A percentile compares a stretch with the other conserved stretches of the same genome.
Evolutionary conservation across 345 rosid genomes (phyloP).

Genomic region (Syzygium jambos): DNA sequence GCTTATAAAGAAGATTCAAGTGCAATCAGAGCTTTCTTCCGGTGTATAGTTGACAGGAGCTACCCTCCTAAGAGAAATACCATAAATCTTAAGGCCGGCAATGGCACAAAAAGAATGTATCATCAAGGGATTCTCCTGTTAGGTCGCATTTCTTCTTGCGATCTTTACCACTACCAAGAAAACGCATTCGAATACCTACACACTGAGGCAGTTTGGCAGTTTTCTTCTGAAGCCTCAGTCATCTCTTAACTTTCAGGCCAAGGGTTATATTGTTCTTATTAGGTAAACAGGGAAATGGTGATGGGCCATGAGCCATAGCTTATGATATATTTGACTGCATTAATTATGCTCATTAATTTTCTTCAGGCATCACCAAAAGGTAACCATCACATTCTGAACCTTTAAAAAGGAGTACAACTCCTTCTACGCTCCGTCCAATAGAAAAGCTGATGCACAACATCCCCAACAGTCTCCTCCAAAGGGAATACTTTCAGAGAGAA

Average conservation of each 20-base stretch:
- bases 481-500: conserved; percentile 2
- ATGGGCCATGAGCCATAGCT: not conserved
- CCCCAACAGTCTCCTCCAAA: not conserved
- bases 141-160: not conserved
- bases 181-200: not conserved
- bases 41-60: not conserved
- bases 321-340: not conserved
- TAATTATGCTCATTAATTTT: not conserved
- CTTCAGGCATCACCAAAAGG: not conserved
- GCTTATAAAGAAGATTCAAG: not conserved
- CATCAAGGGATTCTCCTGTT: not conserved
- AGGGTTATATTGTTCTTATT: not conserved
- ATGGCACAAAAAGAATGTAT: not conserved
- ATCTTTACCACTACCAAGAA: not conserved
- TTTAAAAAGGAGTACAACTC: not conserved
- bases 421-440: not conserved
- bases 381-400: not conserved
- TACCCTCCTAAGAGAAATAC: not conserved
- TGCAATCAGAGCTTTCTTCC: not conserved
- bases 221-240: not conserved
- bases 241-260: not conserved
- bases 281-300: not conserved
- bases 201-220: not conserved
- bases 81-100: not conserved
- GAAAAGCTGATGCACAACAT: not conserved